phyloP scores from a whole-genome alignment of 2,329 filamentous ascomycete species.

The Alternaria longipes region DNA sequence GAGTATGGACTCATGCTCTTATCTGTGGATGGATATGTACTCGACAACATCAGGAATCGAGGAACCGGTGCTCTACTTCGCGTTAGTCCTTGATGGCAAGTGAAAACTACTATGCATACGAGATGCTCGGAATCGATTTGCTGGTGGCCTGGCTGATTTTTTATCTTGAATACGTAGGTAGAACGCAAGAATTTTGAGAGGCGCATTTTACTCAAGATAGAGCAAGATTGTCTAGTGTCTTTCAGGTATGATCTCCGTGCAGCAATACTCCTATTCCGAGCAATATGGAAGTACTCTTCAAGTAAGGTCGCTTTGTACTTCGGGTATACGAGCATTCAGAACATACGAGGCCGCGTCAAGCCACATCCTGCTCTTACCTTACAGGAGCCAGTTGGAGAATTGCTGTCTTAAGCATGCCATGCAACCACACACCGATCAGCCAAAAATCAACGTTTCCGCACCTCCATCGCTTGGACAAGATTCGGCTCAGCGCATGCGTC shows the following conservation, averaged over 20 bases:
- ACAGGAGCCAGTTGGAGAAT: neutral
- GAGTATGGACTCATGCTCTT: neutral
- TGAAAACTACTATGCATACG: neutral
- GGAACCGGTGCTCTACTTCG: neutral
- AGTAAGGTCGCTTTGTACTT: neutral
- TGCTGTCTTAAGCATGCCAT: neutral
- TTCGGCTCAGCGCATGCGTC: conserved; percentile 6
- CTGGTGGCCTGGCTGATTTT: neutral
- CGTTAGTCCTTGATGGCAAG: neutral
- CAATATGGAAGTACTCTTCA: neutral
- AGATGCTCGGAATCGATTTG: neutral
- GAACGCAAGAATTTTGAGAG: neutral
- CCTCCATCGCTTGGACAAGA: conserved; percentile 12
- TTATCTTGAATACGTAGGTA: neutral
- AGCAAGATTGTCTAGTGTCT: neutral
- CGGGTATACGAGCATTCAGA: neutral
- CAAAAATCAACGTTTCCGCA: neutral
- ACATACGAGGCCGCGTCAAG: neutral
- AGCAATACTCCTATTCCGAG: neutral
- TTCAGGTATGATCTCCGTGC: neutral
- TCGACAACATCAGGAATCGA: neutral
- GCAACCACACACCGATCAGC: conserved; percentile 6
- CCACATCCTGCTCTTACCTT: neutral
- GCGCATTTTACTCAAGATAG: neutral
- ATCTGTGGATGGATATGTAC: neutral